Evolutionary conservation across 306 rosid genomes (phyloP).

Genomic region (Pyrus betulifolia): DNA sequence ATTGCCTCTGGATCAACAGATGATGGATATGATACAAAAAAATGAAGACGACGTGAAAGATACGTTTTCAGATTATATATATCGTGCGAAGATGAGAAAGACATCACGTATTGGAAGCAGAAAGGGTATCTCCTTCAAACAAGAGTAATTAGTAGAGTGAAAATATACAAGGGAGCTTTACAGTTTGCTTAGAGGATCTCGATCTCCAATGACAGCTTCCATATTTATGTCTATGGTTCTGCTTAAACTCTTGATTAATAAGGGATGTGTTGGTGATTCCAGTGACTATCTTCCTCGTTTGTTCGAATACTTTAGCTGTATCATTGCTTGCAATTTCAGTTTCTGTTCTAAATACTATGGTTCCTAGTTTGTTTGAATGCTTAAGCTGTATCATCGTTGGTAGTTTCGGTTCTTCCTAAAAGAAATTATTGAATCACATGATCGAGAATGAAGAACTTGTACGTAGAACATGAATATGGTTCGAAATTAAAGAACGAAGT

Average conservation of each 20-base stretch:
- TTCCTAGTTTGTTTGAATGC: background rate
- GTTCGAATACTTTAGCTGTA: background rate
- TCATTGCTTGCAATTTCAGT: background rate
- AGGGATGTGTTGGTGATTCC: background rate
- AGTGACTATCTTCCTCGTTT: background rate
- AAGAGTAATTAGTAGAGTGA: background rate
- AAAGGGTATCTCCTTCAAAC: background rate
- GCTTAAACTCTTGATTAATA: background rate
- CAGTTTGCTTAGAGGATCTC: background rate
- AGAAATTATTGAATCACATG: background rate
- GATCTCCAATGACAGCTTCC: background rate
- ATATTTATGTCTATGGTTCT: background rate
- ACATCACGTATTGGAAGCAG: slow-evolving; percentile 4
- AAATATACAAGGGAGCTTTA: background rate
- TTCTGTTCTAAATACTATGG: background rate
- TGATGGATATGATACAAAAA: background rate
- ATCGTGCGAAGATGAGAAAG: slow-evolving; percentile 10
- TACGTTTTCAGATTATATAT: slow-evolving; percentile 3
- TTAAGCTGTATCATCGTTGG: background rate
- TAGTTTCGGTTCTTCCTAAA: background rate
- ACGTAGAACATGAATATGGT: background rate
- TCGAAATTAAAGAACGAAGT: slow-evolving; percentile 1
- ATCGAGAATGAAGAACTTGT: background rate
- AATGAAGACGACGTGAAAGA: slow-evolving; percentile 1
- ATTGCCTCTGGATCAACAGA: background rate